These are phyloP conservation scores for Zygoascus bituminiphila DNA, from an alignment of 805 yeast genomes.

Conservation along the genomic window DNA sequence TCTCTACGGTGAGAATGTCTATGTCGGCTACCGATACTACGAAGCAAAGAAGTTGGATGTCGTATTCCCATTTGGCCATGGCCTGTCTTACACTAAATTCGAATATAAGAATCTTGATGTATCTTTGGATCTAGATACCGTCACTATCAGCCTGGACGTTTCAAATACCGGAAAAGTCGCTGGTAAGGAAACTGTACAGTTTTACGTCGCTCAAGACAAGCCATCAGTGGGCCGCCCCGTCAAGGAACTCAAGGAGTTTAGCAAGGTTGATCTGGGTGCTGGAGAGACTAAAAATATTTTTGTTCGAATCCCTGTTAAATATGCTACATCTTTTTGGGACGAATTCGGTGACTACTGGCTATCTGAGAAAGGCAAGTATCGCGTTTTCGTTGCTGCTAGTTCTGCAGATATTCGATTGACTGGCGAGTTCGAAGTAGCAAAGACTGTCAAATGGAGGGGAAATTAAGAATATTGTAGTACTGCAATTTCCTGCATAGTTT, in stretches of 20 bases:
- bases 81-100: slow-evolving; percentile 52
- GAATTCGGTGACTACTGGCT: slow-evolving; percentile 43
- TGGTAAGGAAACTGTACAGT: slow-evolving; percentile 51
- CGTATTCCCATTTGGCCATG: slow-evolving; percentile 54
- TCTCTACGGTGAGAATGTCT: slow-evolving; percentile 58
- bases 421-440: slow-evolving; percentile 14
- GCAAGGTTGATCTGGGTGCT: slow-evolving; percentile 39
- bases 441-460: slow-evolving; percentile 23
- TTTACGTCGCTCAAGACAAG: slow-evolving; percentile 36
- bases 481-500: no score
- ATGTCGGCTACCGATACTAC: slow-evolving; percentile 54
- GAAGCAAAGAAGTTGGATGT: slow-evolving; percentile 43
- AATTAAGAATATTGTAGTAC: no score
- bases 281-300: slow-evolving; percentile 36
- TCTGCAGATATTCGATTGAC: slow-evolving; percentile 10
- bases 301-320: slow-evolving; percentile 37
- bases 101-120: slow-evolving; percentile 25
- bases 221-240: slow-evolving; percentile 42
- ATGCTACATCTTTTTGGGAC: slow-evolving; percentile 49
- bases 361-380: slow-evolving; percentile 43
- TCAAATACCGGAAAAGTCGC: slow-evolving; percentile 40
- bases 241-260: slow-evolving; percentile 54
- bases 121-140: background rate
- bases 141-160: slow-evolving; percentile 22
- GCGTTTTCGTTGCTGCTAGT: slow-evolving; percentile 24